Conservation (phyloP, 208 protist genomes). For the Strigomonas culicis region DNA sequence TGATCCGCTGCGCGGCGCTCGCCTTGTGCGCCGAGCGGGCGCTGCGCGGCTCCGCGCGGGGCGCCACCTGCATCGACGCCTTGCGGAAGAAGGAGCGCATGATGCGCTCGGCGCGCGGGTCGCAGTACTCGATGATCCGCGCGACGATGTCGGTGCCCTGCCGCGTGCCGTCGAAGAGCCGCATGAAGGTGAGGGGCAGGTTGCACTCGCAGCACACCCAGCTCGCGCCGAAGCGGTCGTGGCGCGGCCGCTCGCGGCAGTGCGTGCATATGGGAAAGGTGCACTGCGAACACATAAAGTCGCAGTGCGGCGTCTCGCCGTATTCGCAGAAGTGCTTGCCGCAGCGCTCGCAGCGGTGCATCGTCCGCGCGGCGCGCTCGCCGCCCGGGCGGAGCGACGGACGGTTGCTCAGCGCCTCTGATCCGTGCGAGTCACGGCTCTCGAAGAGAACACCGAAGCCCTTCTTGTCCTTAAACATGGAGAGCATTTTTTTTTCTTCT, state of each 20-base stretch:
- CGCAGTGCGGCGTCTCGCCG: background rate
- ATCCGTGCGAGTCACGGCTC: conserved; percentile 8
- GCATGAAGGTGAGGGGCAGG: conserved; percentile 44
- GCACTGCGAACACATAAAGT: conserved; percentile 50
- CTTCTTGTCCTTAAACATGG: conserved; percentile 68
- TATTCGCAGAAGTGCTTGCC: conserved; percentile 33
- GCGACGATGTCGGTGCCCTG: conserved; percentile 46
- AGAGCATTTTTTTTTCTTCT: no score
- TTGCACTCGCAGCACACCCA: conserved; percentile 67
- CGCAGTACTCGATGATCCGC: conserved; percentile 65
- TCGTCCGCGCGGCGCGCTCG: conserved; percentile 6
- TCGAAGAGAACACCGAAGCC: conserved; percentile 58
- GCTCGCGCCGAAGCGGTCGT: background rate
- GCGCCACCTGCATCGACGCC: conserved; percentile 27
- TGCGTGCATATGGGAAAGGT: conserved; percentile 47
- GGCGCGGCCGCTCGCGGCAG: conserved; percentile 35
- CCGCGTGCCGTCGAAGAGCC: conserved; percentile 56
- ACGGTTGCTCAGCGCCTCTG: background rate
- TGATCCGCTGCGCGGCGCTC: background rate
- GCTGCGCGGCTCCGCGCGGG: conserved; percentile 14
- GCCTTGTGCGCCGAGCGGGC: conserved; percentile 7
- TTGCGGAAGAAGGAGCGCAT: conserved; percentile 64
- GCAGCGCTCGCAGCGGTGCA: conserved; percentile 57
- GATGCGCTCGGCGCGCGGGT: conserved; percentile 48
- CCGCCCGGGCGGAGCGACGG: background rate